Evolutionary conservation across 176 grass and related monocot genomes (phyloP).

Genomic region (Urochloa ruziziensis): DNA sequence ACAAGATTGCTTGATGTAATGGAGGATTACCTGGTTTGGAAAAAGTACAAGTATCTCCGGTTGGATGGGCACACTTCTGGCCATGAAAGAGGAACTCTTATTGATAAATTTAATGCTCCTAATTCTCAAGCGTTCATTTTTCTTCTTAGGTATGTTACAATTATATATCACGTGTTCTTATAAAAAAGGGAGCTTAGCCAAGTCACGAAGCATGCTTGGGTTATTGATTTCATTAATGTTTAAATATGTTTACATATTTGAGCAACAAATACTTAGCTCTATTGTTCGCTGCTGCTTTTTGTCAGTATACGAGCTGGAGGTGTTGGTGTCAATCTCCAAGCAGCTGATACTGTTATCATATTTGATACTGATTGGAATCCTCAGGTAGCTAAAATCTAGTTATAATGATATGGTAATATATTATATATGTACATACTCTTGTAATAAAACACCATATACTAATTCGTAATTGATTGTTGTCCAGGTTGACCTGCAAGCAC

Average conservation of each 20-base stretch:
- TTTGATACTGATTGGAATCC: constrained; percentile 99
- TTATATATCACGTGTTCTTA: neutral
- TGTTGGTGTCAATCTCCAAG: constrained; percentile 98
- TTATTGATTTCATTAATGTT: constrained; percentile 2
- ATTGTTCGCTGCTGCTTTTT: constrained; percentile 14
- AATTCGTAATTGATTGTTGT: constrained; percentile 18
- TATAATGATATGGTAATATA: constrained; percentile 23
- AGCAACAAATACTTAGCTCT: constrained; percentile 27
- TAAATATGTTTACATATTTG: neutral
- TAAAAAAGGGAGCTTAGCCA: neutral
- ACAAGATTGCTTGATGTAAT: constrained; percentile 99
- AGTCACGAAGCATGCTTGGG: neutral
- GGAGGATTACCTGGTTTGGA: constrained; percentile 95
- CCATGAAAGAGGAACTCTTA: constrained; percentile 88
- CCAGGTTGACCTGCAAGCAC: constrained; percentile 99
- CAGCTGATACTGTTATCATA: constrained; percentile 99
- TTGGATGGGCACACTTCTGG: constrained; percentile 99
- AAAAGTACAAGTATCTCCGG: constrained; percentile 88
- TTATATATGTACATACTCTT: no score
- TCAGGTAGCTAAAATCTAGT: constrained; percentile 61
- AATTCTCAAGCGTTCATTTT: constrained; percentile 91
- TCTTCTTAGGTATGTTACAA: constrained; percentile 74
- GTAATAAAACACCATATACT: neutral
- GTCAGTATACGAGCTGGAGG: constrained; percentile 95
- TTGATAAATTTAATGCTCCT: constrained; percentile 85